These are phyloP conservation scores for Stereum hirsutum DNA, from an alignment of 1,284 basidiomycete species.

Conservation along the genomic window DNA sequence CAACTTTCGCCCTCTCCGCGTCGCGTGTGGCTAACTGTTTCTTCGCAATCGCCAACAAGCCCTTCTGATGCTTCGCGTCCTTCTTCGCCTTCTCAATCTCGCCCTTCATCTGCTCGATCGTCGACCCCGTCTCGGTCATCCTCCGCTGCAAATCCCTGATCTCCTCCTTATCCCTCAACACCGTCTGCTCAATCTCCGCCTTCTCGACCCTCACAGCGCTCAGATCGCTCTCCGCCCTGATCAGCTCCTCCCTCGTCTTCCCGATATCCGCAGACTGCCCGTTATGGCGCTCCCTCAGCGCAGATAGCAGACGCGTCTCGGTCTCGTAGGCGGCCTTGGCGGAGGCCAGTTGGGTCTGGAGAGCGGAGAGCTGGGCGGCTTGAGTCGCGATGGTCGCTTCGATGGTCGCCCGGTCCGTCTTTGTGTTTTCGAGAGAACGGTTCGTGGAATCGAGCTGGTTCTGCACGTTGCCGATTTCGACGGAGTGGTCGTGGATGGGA, in stretches of 20 bases:
- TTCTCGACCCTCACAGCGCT: slow-evolving; percentile 88
- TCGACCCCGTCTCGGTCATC: slow-evolving; percentile 74
- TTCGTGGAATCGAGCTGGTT: slow-evolving; percentile 82
- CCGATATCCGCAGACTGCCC: slow-evolving; percentile 76
- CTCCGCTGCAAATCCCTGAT: slow-evolving; percentile 78
- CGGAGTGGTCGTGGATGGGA: slow-evolving; percentile 58
- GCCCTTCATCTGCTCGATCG: slow-evolving; percentile 64
- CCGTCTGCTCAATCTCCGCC: slow-evolving; percentile 81
- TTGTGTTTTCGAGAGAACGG: slow-evolving; percentile 52
- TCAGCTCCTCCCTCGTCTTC: slow-evolving; percentile 73
- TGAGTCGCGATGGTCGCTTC: slow-evolving; percentile 56
- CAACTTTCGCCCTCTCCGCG: slow-evolving; percentile 60
- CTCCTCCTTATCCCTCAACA: slow-evolving; percentile 93
- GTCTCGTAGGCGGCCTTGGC: slow-evolving; percentile 80
- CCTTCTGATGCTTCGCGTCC: slow-evolving; percentile 94
- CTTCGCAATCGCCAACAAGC: slow-evolving; percentile 86
- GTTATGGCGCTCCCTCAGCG: slow-evolving; percentile 64
- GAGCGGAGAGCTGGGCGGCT: slow-evolving; percentile 57
- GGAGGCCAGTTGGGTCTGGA: slow-evolving; percentile 69
- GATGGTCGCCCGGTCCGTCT: slow-evolving; percentile 45
- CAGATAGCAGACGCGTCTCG: slow-evolving; percentile 69
- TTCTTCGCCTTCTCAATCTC: slow-evolving; percentile 87
- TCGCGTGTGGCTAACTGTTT: slow-evolving; percentile 91
- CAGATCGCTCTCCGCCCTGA: slow-evolving; percentile 87
- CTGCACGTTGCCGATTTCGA: slow-evolving; percentile 79